Conservation (phyloP, 495 filamentous ascomycete species). For the Articulospora tetracladia region DNA sequence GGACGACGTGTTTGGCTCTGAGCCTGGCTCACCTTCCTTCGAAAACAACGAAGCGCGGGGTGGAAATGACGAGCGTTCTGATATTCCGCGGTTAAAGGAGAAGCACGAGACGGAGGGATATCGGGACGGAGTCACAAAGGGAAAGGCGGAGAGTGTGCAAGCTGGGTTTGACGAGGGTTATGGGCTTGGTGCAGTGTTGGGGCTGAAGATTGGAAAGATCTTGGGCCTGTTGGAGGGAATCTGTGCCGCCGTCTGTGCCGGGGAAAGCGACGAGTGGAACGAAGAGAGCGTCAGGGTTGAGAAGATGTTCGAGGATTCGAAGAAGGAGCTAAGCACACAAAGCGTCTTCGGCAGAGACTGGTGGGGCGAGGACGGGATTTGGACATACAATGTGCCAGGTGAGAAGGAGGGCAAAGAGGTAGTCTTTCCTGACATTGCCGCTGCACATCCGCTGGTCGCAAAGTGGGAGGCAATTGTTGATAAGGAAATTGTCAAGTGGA, state of each 20-base stretch:
- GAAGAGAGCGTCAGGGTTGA: constrained; percentile 31
- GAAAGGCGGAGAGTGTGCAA: constrained; percentile 70
- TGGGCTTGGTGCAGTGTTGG: constrained; percentile 71
- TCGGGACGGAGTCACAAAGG: constrained; percentile 73
- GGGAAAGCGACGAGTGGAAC: constrained; percentile 22
- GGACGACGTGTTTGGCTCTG: constrained; percentile 28
- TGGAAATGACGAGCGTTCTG: constrained; percentile 47
- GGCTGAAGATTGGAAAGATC: constrained; percentile 63
- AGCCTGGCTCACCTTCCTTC: constrained; percentile 14
- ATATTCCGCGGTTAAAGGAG: constrained; percentile 68
- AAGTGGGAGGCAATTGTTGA: constrained; percentile 48
- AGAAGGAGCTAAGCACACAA: constrained; percentile 55
- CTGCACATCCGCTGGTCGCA: constrained; percentile 53
- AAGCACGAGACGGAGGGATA: constrained; percentile 86
- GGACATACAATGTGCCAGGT: constrained; percentile 50
- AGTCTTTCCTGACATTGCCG: constrained; percentile 49
- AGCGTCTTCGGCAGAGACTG: constrained; percentile 59
- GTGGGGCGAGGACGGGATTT: constrained; percentile 58
- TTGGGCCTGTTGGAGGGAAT: constrained; percentile 72
- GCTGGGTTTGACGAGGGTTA: constrained; percentile 88
- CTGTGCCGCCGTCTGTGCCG: constrained; percentile 27
- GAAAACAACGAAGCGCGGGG: not conserved
- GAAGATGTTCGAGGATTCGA: constrained; percentile 46
- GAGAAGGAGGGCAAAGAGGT: constrained; percentile 34
- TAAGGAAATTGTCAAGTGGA: constrained; percentile 38